phyloP scores from a whole-genome alignment of 2,329 filamentous ascomycete species.

The Albophoma yamanashiensis region DNA sequence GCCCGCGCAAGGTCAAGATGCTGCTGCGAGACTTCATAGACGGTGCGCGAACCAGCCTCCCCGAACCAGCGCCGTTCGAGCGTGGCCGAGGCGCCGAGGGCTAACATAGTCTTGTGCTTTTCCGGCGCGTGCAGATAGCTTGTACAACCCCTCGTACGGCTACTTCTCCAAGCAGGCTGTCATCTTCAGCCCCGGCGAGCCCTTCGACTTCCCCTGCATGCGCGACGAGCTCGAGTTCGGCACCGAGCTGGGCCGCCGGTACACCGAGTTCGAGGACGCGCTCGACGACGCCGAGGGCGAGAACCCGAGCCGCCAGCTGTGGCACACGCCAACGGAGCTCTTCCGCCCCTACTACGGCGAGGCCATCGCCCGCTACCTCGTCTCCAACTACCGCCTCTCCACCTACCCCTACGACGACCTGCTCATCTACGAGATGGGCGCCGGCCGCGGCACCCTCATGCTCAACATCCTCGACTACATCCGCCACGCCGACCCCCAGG shows the following conservation, averaged over 20 bases:
- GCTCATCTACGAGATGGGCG: slow-evolving; percentile 97
- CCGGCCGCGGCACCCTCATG: slow-evolving; percentile 95
- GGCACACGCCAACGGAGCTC: slow-evolving; percentile 96
- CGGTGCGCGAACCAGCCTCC: slow-evolving; percentile 36
- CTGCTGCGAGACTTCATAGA: slow-evolving; percentile 95
- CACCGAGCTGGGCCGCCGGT: slow-evolving; percentile 62
- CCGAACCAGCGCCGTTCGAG: neutral
- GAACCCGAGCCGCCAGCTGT: slow-evolving; percentile 74
- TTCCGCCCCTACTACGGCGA: slow-evolving; percentile 96
- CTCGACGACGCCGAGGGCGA: slow-evolving; percentile 61
- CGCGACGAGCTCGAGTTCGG: slow-evolving; percentile 82
- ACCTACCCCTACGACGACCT: slow-evolving; percentile 94
- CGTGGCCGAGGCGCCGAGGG: neutral
- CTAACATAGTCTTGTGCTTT: slow-evolving; percentile 3
- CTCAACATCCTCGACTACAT: slow-evolving; percentile 97
- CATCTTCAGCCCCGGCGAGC: slow-evolving; percentile 86
- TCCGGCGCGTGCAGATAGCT: slow-evolving; percentile 51
- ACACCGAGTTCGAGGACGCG: slow-evolving; percentile 80
- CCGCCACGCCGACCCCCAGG: slow-evolving; percentile 74
- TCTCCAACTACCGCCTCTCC: slow-evolving; percentile 91
- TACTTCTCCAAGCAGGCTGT: slow-evolving; percentile 96
- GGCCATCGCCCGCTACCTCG: slow-evolving; percentile 89
- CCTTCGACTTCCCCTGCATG: slow-evolving; percentile 77
- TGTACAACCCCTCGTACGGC: slow-evolving; percentile 90
- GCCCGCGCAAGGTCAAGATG: slow-evolving; percentile 90